phyloP scores from a whole-genome alignment of 140 eudicot species.

The Anethum foeniculum region DNA sequence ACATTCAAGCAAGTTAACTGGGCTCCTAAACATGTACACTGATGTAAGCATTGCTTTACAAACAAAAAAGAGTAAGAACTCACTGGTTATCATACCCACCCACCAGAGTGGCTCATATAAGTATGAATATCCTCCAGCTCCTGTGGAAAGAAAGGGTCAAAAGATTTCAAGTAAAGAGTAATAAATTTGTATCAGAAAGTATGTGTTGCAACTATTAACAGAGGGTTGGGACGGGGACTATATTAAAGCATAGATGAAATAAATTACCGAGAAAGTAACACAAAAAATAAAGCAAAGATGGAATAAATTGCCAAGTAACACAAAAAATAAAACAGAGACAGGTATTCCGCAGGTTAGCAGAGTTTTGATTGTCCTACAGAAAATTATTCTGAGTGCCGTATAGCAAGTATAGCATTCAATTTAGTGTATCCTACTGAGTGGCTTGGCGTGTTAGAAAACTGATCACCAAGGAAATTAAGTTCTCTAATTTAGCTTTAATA shows the following conservation, averaged over 20 bases:
- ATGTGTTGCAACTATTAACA: slow-evolving; percentile 5
- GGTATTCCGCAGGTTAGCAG: neutral
- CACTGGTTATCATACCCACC: slow-evolving; percentile 72
- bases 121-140: slow-evolving; percentile 70
- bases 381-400: neutral
- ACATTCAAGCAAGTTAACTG: neutral
- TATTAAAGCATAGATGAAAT: neutral
- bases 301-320: neutral
- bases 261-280: neutral
- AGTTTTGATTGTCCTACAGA: neutral
- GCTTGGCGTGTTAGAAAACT: neutral
- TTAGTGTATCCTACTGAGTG: neutral
- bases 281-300: neutral
- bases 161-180: slow-evolving; percentile 6
- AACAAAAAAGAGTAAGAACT: slow-evolving; percentile 24
- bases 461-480: neutral
- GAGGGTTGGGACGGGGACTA: neutral
- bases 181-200: neutral
- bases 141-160: slow-evolving; percentile 25
- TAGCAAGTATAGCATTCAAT: neutral
- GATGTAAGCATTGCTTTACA: neutral
- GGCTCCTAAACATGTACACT: neutral
- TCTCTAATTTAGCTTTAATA: neutral
- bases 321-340: neutral
- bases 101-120: slow-evolving; percentile 75